Base-by-base conservation (phyloP, 345 rosid genomes). In the Gossypium herbaceum region DNA sequence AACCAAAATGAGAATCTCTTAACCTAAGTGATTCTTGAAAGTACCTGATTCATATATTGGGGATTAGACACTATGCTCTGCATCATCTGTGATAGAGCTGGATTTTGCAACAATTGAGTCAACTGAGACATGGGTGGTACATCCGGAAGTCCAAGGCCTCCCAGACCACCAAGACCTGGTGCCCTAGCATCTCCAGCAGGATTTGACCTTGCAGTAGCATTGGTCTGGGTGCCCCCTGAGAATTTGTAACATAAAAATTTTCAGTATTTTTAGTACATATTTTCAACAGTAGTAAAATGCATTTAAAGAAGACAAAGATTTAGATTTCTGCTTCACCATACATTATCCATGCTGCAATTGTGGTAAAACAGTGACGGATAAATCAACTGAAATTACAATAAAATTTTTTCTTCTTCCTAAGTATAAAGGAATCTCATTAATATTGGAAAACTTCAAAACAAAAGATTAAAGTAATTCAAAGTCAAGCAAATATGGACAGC, bases 51-150 rank as follows among this genome's bases (percentile, higher is more conserved):
- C 88, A 91, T 80, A 79, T 91, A 86, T 67, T 93, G 90, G 44
- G 98, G 98, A 82, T 90, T 87, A 24, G 98, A 89, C 48, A 85
- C 82, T 65, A 93, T 20, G 79, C 84, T 84, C 81, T 89, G 93
- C 98, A 93, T 85, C 94, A 91, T 88, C 79, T 93, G 94, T 22
- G 93, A 86, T 75, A 93, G 57, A 79, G 88, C 91, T 44, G 98
- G 97, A 80, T 93, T 89, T 86, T 91, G 96, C 88, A 93, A 72
- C 78, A 91, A n/a, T 79, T 90, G 97, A 82, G n/a, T 89, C 86
- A 92, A 54, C 50, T 78, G 79, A 39, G 85, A 76, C 84, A 90
- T 77, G 62, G 80, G 79, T 20, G 87, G 88, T 82, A 84, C 71
- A 64, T 88, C 94, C 17, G 90, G 87, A 55, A 84, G 80, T 79